Evolutionary conservation across 176 grass and related monocot genomes (phyloP), one percentile per base, ranked within the genome.

Genomic region (Eleusine coracana): DNA sequence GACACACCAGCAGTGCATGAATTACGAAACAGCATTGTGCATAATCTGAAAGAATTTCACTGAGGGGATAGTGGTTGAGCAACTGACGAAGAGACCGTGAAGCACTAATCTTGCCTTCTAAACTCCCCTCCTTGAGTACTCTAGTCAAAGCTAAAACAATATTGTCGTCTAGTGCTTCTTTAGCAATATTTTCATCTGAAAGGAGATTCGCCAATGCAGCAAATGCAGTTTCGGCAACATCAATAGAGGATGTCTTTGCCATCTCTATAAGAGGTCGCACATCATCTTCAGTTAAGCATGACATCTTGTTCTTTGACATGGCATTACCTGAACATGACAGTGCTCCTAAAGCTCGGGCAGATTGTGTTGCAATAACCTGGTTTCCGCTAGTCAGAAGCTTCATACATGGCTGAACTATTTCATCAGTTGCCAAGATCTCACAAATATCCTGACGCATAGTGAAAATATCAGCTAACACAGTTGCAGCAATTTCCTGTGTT

Each of bases 351-450:
- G 91, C 92, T 91, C 96, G 80, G 42, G 89, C 92, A 79, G 93
- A 98, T 42, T 98, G 92, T 83, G 96, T 93, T 77, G 96, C 91
- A 66, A 91, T 87, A 73, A 89, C 85, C 86, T 84, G 96, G 74
- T 90, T 89, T 82, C 90, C 86, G 76, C 91, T 98, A 72, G 96
- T 88, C 91, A 98, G 89, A 92, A 98, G 91, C 82, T 98, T 95
- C 83, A 98, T 92, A 81, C 87, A 98, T 82, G 96, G 93, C 79
- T 93, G 85, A 66, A 98, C 82, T 77, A 98, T 92, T 90, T 98
- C 96, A 83, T 95, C 87, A 60, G 85, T 98, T 68, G 83, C 91
- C 68, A 98, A 92, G 72, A 80, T 88, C 37, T 95, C 91, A 77
- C 96, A 98, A 61, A 98, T 95, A 91, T 93, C 91, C 62, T 87